Conservation (phyloP, 805 yeast genomes). For the Suhomyces tanzawaensis region DNA sequence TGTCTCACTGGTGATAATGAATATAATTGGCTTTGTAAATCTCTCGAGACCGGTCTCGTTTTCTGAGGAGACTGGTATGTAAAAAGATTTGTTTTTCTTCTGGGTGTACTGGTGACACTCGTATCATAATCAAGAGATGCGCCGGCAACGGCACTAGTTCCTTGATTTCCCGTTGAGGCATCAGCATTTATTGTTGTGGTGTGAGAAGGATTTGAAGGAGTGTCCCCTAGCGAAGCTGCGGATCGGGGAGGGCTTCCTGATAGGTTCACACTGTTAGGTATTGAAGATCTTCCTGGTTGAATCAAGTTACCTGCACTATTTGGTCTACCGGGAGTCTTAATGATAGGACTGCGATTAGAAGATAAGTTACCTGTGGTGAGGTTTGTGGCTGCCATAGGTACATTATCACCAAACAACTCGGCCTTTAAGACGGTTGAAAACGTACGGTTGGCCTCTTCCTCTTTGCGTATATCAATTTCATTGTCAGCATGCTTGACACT, state of each 20-base stretch:
- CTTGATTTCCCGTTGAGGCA: slow-evolving; percentile 16
- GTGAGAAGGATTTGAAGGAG: slow-evolving; percentile 11
- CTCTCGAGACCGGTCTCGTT: slow-evolving; percentile 59
- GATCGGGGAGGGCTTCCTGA: slow-evolving; percentile 10
- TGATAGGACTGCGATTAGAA: slow-evolving; percentile 6
- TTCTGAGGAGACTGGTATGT: slow-evolving; percentile 73
- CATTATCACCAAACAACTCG: slow-evolving; percentile 86
- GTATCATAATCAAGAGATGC: slow-evolving; percentile 3
- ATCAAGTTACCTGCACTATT: slow-evolving; percentile 8
- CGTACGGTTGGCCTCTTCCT: slow-evolving; percentile 82
- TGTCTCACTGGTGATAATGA: slow-evolving; percentile 85
- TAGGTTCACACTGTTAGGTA: slow-evolving; percentile 1
- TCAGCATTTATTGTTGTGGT: slow-evolving; percentile 17
- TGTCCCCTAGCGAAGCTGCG: slow-evolving; percentile 5
- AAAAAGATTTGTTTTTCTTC: slow-evolving; percentile 57
- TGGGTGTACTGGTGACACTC: slow-evolving; percentile 33
- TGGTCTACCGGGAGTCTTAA: slow-evolving; percentile 6
- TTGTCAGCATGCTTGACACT: slow-evolving; percentile 38
- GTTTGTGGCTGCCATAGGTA: slow-evolving; percentile 52
- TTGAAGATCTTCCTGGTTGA: slow-evolving; percentile 3
- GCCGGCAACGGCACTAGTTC: not conserved
- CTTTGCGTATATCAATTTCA: slow-evolving; percentile 66
- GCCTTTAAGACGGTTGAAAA: slow-evolving; percentile 83
- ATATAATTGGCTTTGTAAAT: slow-evolving; percentile 70
- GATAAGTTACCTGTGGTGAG: slow-evolving; percentile 12